Percentiles rank a stretch among this genome's conserved stretches.
phyloP scores from a whole-genome alignment of 2,329 filamentous ascomycete genomes.

The Fusarium ambrosium region DNA sequence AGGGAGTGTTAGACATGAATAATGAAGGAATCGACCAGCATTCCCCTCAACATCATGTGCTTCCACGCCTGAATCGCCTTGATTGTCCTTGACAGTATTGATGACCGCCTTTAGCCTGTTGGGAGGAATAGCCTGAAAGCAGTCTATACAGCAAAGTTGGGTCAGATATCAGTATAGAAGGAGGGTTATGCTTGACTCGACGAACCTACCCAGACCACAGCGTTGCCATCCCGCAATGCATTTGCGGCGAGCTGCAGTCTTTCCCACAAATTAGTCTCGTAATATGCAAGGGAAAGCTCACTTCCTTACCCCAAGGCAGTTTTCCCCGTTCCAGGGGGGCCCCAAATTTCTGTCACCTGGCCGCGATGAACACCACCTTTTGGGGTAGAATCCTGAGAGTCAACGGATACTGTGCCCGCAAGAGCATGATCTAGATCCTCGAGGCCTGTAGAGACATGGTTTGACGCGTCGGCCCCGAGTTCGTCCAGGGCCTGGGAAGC shows the following conservation, averaged over 20 bases:
- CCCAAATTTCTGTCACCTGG: slow-evolving; percentile 88
- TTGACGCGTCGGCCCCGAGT: slow-evolving; percentile 64
- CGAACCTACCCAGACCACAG: slow-evolving; percentile 87
- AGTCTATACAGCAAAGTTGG: slow-evolving; percentile 54
- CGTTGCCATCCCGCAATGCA: slow-evolving; percentile 70
- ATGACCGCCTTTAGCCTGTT: slow-evolving; percentile 48
- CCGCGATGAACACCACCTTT: slow-evolving; percentile 77
- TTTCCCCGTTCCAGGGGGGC: slow-evolving; percentile 88
- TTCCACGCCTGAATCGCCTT: slow-evolving; percentile 12
- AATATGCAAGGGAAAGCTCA: slow-evolving; percentile 22
- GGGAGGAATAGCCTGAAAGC: slow-evolving; percentile 58
- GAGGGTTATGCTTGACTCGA: slow-evolving; percentile 44
- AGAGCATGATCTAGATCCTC: slow-evolving; percentile 65
- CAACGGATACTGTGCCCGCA: slow-evolving; percentile 20
- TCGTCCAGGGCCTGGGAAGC: slow-evolving; percentile 79
- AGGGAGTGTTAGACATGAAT: slow-evolving; percentile 71
- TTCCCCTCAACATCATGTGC: slow-evolving; percentile 34
- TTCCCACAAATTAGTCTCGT: slow-evolving; percentile 34
- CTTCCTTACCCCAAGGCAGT: slow-evolving; percentile 79
- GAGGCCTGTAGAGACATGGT: slow-evolving; percentile 70
- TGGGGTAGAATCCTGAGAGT: slow-evolving; percentile 25
- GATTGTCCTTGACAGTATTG: slow-evolving; percentile 29
- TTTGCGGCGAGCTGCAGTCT: slow-evolving; percentile 79
- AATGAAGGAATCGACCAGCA: slow-evolving; percentile 60
- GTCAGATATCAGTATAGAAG: slow-evolving; percentile 6